phyloP scores from a whole-genome alignment of 2,329 filamentous ascomycete species.

The Teratosphaeria zuluensis region DNA sequence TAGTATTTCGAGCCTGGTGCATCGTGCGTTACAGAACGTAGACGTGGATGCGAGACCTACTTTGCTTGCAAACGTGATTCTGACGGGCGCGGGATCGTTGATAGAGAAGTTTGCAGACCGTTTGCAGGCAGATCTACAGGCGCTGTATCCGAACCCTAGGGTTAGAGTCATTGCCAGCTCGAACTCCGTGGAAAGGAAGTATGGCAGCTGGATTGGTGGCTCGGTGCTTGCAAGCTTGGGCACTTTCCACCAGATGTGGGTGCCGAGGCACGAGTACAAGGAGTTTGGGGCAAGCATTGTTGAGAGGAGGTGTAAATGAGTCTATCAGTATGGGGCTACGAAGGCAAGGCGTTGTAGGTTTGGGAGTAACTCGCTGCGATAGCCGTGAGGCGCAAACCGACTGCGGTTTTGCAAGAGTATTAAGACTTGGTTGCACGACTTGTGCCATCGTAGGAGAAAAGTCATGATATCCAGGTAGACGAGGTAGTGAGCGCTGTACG shows the following conservation, averaged over 20 bases:
- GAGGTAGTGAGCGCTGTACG: neutral
- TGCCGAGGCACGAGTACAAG: slow-evolving; percentile 92
- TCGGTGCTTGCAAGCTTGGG: slow-evolving; percentile 92
- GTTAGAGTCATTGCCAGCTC: slow-evolving; percentile 84
- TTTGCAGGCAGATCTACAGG: slow-evolving; percentile 71
- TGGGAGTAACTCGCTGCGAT: too few species aligned
- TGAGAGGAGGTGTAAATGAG: slow-evolving; percentile 87
- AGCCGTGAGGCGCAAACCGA: too few species aligned
- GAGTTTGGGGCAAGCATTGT: slow-evolving; percentile 86
- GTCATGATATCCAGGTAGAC: neutral
- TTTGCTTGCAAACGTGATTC: slow-evolving; percentile 79
- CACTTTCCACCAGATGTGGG: slow-evolving; percentile 99
- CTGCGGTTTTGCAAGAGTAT: too few species aligned
- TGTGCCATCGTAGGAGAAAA: neutral
- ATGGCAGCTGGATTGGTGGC: slow-evolving; percentile 91
- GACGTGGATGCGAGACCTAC: slow-evolving; percentile 82
- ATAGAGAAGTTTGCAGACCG: slow-evolving; percentile 89
- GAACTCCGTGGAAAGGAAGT: slow-evolving; percentile 77
- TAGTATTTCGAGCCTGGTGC: slow-evolving; percentile 76
- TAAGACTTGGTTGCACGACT: neutral
- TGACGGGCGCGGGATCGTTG: slow-evolving; percentile 79
- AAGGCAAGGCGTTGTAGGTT: too few species aligned
- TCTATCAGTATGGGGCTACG: too few species aligned
- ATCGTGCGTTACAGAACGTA: slow-evolving; percentile 64
- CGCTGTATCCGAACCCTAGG: slow-evolving; percentile 72